Conservation (phyloP, 2,329 filamentous ascomycete species). For the Aspergillus sp. region DNA sequence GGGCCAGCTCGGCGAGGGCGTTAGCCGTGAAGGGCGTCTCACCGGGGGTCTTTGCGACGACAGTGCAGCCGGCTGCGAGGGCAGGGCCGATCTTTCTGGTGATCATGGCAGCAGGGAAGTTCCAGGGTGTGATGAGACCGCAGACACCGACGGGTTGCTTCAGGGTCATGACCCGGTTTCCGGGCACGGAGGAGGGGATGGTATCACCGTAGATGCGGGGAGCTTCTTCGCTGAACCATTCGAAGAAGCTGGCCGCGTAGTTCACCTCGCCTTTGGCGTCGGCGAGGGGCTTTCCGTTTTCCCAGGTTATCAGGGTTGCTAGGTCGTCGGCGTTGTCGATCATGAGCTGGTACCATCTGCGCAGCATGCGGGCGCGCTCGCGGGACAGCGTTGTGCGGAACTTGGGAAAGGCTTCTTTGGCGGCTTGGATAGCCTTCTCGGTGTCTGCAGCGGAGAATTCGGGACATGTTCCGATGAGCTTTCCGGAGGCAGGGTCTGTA, state of each 20-base stretch:
- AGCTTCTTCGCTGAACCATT: constrained; percentile 66
- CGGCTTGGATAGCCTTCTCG: constrained; percentile 79
- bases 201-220: constrained; percentile 61
- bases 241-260: constrained; percentile 62
- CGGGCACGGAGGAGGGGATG: constrained; percentile 60
- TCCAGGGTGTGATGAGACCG: constrained; percentile 69
- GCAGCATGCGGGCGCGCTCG: constrained; percentile 62
- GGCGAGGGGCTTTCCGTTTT: constrained; percentile 68
- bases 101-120: constrained; percentile 60
- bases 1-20: constrained; percentile 80
- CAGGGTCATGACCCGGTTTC: constrained; percentile 63
- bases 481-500: constrained; percentile 77
- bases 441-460: constrained; percentile 78
- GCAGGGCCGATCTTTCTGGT: constrained; percentile 56
- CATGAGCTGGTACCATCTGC: constrained; percentile 69
- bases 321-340: constrained; percentile 66
- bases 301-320: constrained; percentile 66
- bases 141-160: constrained; percentile 69
- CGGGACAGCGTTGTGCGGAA: constrained; percentile 64
- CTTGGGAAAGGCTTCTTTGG: constrained; percentile 66
- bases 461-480: constrained; percentile 77
- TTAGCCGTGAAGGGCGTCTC: constrained; percentile 92
- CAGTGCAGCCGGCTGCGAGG: constrained; percentile 91
- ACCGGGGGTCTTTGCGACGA: constrained; percentile 85
- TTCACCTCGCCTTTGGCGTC: constrained; percentile 61